Base-by-base conservation (phyloP, 768 basidiomycete genomes). In the Leccinum aurantiacum region DNA sequence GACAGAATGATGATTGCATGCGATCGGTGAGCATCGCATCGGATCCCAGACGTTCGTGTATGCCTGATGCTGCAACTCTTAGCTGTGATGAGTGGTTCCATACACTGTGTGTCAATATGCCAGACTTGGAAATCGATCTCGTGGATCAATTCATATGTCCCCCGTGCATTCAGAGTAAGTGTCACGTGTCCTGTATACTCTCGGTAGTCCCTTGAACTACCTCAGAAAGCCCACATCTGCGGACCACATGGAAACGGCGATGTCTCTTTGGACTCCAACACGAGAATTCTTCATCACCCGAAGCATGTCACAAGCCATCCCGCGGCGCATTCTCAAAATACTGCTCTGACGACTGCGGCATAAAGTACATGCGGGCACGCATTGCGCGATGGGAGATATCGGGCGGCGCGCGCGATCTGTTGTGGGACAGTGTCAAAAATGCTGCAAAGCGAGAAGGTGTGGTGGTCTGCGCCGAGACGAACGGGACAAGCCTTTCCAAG, bases 11-110 rank as follows among this genome's bases (percentile, higher is more conserved):
- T 96, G 94, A 94, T 96, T 71, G 94, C 91, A 27, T 96, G 94
- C 69, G 94, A 96, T 77, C 82, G 86, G 92, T 93, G 65, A 56
- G 89, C 73, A 41, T 49, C 37, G 31, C 6, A 52, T 27, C 51
- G 33, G 41, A 53, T 56, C 41, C 50, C 41, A 57, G 37, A 50
- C 22, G 41, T 24, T 49, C 0, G 27, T 37, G 31, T 51, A 22
- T 60, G 17, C 19, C 52, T 56, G 6, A 57, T 53, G 6, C 13
- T 24, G 37, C 22, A 53, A 17, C 19, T 47, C n/a, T 17, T 58
- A 94, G 93, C 29, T 96, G 94, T 73, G 94, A 95, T 67, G 91
- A 95, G 62, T 97, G 94, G 94, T 96, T 93, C 71, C 94, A 97
- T 70, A 89, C 90, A 0, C 81, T 85, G 52, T 97, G 94, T 66